Conservation (phyloP, 2,329 filamentous ascomycete species). For the Cladosporium sp. region DNA sequence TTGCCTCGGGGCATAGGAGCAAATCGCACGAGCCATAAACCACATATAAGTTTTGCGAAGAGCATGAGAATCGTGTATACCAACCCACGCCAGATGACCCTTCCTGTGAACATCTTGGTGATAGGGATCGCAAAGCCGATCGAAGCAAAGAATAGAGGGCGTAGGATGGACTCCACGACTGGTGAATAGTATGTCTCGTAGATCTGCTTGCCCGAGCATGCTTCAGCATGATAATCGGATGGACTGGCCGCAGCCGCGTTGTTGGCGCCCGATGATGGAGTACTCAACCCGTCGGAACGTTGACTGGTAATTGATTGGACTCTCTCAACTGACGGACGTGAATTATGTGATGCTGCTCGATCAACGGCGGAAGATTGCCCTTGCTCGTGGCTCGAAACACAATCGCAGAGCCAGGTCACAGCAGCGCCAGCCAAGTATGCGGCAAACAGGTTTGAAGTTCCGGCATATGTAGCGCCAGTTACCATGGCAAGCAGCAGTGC, state of each 20-base stretch:
- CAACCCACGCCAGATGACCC: conserved; percentile 66
- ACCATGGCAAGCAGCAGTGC: conserved; percentile 48
- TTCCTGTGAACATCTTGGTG: conserved; percentile 59
- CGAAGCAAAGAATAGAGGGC: conserved; percentile 69
- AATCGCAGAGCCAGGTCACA: conserved; percentile 56
- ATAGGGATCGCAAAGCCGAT: conserved; percentile 79
- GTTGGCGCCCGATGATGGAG: not conserved
- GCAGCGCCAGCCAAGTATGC: conserved; percentile 56
- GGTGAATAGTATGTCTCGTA: conserved; percentile 47
- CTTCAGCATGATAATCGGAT: not conserved
- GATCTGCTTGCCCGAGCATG: conserved; percentile 20
- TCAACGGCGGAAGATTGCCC: not conserved
- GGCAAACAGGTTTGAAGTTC: conserved; percentile 59
- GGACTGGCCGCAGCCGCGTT: too few relatives aligned
- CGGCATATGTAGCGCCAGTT: conserved; percentile 53
- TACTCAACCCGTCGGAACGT: too few relatives aligned
- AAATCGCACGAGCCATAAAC: conserved; percentile 39
- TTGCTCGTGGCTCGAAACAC: conserved; percentile 1
- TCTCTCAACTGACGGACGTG: not conserved
- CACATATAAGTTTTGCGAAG: conserved; percentile 42
- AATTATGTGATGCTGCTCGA: not conserved
- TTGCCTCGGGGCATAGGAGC: conserved; percentile 16
- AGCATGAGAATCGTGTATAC: conserved; percentile 70
- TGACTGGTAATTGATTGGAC: not conserved
- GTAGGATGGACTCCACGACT: conserved; percentile 52